Conservation (phyloP, 306 rosid species). For the Inga leiocalycina region DNA sequence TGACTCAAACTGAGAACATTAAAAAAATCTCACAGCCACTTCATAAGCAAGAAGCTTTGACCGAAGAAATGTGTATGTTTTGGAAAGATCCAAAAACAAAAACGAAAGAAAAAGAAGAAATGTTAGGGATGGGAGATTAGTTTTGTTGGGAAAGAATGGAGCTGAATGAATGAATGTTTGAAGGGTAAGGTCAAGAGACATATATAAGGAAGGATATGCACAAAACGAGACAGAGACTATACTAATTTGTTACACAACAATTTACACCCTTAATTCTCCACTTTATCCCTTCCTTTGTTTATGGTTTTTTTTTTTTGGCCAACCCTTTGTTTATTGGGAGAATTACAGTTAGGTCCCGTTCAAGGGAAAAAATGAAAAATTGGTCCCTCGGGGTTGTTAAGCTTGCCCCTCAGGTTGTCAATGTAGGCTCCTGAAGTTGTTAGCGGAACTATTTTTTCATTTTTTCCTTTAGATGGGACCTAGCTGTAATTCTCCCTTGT, state of each 20-base stretch:
- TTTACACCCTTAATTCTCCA: neutral
- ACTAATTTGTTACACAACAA: neutral
- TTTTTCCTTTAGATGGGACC: too few species aligned
- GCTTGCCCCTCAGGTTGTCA: too few species aligned
- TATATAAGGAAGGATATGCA: neutral
- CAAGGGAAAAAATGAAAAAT: too few species aligned
- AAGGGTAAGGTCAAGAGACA: conserved; percentile 26
- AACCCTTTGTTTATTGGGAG: neutral
- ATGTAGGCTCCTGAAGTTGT: too few species aligned
- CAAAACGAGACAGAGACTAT: conserved; percentile 7
- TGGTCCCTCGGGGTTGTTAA: too few species aligned
- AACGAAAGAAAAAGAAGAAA: too few species aligned
- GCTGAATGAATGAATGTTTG: conserved; percentile 19
- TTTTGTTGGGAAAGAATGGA: neutral
- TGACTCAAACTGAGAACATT: too few species aligned
- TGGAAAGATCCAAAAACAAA: neutral
- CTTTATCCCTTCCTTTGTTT: neutral
- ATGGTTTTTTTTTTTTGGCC: too few species aligned
- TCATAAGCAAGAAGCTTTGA: neutral
- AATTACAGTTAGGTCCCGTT: too few species aligned
- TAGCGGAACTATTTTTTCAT: too few species aligned
- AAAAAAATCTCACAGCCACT: too few species aligned
- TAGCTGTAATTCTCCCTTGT: too few species aligned
- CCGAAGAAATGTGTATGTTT: neutral
- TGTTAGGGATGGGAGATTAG: neutral